phyloP scores from a whole-genome alignment of 805 yeast genomes.

The Torulaspora indica region DNA sequence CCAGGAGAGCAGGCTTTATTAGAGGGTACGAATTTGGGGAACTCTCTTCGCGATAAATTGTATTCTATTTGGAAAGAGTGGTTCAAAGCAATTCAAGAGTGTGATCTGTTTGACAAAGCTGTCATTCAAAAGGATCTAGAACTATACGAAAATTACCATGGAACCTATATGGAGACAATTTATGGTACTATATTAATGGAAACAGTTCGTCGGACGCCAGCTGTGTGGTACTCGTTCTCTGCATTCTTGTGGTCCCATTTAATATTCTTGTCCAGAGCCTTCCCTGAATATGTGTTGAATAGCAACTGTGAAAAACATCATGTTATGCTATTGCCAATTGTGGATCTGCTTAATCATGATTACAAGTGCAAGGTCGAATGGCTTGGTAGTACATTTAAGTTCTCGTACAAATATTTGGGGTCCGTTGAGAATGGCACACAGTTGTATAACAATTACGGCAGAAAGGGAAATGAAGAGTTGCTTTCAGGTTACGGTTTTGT shows the following conservation, averaged over 20 bases:
- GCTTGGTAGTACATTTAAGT: conserved; percentile 45
- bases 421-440: conserved; percentile 39
- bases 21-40: conserved; percentile 62
- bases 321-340: conserved; percentile 70
- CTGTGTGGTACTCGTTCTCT: conserved; percentile 57
- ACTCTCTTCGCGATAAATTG: conserved; percentile 48
- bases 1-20: conserved; percentile 47
- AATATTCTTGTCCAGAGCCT: conserved; percentile 72
- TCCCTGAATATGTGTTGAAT: conserved; percentile 53
- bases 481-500: conserved; percentile 59
- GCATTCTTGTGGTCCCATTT: conserved; percentile 72
- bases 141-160: conserved; percentile 16
- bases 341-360: conserved; percentile 75
- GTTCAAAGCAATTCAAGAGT: conserved; percentile 31
- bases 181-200: conserved; percentile 16
- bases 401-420: conserved; percentile 40
- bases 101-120: conserved; percentile 3
- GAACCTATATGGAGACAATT: conserved; percentile 15
- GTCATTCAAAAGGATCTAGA: conserved; percentile 16
- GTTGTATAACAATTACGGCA: conserved; percentile 79
- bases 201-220: conserved; percentile 12
- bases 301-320: conserved; percentile 37
- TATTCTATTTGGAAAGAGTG: conserved; percentile 57
- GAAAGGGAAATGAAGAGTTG: conserved; percentile 84
- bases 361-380: conserved; percentile 64